These are phyloP conservation scores for Lithospermum erythrorhizon DNA, from an alignment of 257 asterid genomes.

Conservation along the genomic window DNA sequence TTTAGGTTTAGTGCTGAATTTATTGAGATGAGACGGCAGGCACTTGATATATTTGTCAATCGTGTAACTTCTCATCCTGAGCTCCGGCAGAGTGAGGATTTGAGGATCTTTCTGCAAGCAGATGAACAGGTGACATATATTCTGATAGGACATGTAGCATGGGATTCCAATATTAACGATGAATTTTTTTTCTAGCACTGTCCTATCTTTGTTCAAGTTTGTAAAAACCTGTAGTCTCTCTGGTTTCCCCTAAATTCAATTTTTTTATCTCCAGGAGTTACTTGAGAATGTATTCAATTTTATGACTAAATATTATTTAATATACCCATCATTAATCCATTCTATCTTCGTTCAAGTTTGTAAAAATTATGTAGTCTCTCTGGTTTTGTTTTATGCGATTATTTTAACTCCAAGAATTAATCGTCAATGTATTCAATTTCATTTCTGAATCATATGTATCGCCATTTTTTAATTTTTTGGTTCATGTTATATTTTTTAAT, in stretches of 20 bases:
- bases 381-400: too few relatives aligned
- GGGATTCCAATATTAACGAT: not conserved
- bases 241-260: not conserved
- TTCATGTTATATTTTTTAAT: not conserved
- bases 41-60: conserved; percentile 75
- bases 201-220: not conserved
- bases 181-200: not conserved
- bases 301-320: too few relatives aligned
- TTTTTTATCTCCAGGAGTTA: too few relatives aligned
- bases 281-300: too few relatives aligned
- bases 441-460: too few relatives aligned
- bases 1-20: conserved; percentile 89
- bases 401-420: too few relatives aligned
- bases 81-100: conserved; percentile 78
- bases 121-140: conserved; percentile 70
- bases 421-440: too few relatives aligned
- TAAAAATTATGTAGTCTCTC: too few relatives aligned
- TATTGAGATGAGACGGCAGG: conserved; percentile 97
- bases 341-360: too few relatives aligned
- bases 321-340: too few relatives aligned
- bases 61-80: conserved; percentile 80
- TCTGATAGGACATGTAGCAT: not conserved
- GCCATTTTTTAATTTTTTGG: too few relatives aligned
- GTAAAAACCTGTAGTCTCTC: not conserved
- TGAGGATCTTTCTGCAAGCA: conserved; percentile 81